Percentiles rank a stretch among this genome's conserved stretches.
Evolutionary conservation across 805 yeast genomes (phyloP).

Genomic region (Geotrichum ghanense): DNA sequence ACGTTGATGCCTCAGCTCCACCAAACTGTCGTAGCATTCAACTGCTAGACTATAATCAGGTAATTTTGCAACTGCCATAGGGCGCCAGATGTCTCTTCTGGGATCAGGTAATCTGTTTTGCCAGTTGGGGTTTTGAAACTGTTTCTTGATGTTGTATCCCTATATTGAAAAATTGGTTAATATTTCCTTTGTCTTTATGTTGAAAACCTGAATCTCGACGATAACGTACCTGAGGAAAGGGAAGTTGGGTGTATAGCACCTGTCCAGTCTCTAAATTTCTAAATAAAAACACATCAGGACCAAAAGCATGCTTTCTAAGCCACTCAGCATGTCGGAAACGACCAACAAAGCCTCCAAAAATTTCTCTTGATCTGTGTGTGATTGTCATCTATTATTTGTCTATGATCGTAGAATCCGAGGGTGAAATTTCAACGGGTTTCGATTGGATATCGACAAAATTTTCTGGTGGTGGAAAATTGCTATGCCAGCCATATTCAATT

Average conservation of each 20-base stretch:
- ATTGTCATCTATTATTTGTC: not conserved
- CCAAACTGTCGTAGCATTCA: conserved; percentile 62
- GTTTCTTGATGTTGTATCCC: conserved; percentile 43
- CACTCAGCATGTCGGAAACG: conserved; percentile 47
- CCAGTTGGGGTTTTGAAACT: conserved; percentile 80
- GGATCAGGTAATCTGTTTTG: conserved; percentile 69
- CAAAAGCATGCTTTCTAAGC: conserved; percentile 49
- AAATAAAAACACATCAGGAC: conserved; percentile 76
- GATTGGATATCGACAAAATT: not conserved
- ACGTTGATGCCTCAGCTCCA: conserved; percentile 62
- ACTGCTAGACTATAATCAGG: conserved; percentile 50
- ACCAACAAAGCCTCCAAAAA: conserved; percentile 10
- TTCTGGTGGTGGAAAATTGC: too few species aligned
- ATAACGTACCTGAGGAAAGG: conserved; percentile 35
- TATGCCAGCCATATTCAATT: too few species aligned
- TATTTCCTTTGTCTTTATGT: too few species aligned
- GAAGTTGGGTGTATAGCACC: conserved; percentile 78
- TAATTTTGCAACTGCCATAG: conserved; percentile 75
- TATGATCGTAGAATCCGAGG: too few species aligned
- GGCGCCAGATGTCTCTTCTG: conserved; percentile 82
- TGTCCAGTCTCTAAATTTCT: conserved; percentile 84
- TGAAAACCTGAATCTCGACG: too few species aligned
- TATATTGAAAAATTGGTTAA: too few species aligned
- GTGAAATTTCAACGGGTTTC: too few species aligned
- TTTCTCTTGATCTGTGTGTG: not conserved